Base-by-base conservation (phyloP, 768 basidiomycete species). In the Harrya chromipes region DNA sequence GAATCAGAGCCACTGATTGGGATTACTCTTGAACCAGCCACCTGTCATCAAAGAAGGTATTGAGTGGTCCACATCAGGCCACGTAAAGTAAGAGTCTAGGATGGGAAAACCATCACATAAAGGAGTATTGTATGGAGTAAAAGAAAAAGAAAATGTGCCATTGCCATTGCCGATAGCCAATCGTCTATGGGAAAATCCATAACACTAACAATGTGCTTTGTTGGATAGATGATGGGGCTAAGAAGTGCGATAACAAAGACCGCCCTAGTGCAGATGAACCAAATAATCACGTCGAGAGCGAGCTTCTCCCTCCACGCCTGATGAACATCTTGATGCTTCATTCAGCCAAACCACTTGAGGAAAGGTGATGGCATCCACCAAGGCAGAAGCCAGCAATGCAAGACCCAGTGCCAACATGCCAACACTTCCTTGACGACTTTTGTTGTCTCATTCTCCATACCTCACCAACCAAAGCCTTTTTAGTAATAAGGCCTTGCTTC, bases 281-380 rank as follows among this genome's bases (percentile, higher is more conserved):
- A 97, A 59, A 99, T 98, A 70, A 99, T 74, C 50, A 99, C 69
- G 68, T 98, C 97, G 62, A 97, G 80, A 4, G 92, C 90, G 1
- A 97, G 75, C 69, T 99, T 98, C 71, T 98, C 97, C 50, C 95
- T 75, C 97, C 97, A 99, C 2, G 97, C 97, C 68, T 97, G 93
- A 21, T 87, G 82, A 20, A 99, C 78, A 60, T 99, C 97, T 54
- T 86, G 67, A 7, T 94, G 86, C 72, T 97, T 97, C 94, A 97
- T 97, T 24, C 90, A 78, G 1, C 95, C 94, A 46, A 90, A 54
- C 64, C 79, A 83, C 10, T 69, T 75, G 37, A 99, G 71, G 43
- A 84, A 68, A 3, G 77, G 77, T 12, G 78, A 83, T 0, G 95
- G 97, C 6, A 93, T 70, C 91, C 92, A 98, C 75, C 80, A 99